Conservation (phyloP, 306 rosid species). For the Rubus idaeus region DNA sequence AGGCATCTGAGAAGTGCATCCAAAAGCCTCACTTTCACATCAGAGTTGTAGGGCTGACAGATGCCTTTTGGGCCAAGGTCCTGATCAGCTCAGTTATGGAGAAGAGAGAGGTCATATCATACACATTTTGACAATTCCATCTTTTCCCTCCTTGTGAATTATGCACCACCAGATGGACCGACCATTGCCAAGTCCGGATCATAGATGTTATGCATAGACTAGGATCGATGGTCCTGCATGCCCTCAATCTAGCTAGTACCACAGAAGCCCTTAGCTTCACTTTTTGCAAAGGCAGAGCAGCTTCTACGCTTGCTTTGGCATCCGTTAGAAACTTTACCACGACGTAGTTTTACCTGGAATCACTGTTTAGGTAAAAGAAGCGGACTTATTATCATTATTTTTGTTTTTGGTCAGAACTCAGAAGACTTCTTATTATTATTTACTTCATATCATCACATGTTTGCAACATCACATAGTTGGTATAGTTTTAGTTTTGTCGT, state of each 20-base stretch:
- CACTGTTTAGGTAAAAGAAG: neutral
- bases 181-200: neutral
- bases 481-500: neutral
- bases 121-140: neutral
- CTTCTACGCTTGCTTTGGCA: neutral
- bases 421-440: neutral
- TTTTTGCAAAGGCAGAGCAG: neutral
- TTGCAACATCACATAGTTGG: neutral
- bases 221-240: neutral
- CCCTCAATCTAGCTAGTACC: neutral
- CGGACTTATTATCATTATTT: no score
- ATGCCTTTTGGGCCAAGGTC: neutral
- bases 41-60: neutral
- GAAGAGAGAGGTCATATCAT: slow-evolving; percentile 4
- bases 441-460: neutral
- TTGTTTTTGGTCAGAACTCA: neutral
- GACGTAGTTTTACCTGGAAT: neutral
- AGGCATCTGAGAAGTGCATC: neutral
- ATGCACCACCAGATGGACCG: neutral
- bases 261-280: neutral
- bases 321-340: slow-evolving; percentile 9
- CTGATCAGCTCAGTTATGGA: neutral
- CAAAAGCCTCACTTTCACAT: neutral
- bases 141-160: neutral
- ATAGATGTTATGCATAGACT: neutral